Base-by-base conservation (phyloP, 73 alveolate species). In the Tetrahymena borealis region DNA sequence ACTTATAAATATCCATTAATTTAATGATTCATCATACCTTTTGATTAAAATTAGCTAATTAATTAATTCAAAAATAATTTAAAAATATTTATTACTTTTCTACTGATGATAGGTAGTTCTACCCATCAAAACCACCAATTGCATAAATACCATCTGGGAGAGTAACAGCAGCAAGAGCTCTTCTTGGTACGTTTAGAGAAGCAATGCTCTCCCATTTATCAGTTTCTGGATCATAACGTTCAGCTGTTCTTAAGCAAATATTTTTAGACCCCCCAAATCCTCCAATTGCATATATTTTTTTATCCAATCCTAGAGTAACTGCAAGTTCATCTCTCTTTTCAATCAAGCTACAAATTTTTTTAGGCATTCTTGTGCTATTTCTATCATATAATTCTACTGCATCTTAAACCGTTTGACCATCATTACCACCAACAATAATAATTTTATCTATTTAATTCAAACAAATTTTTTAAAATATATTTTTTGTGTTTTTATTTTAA, bases 111-210 rank as follows among this genome's bases (percentile, higher is more conserved):
- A 98, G 93, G 95, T 98, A 98, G 77, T 95, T 78, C 38, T 94
- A 92, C 9, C 99, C 99, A 96, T 98, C 98, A 92, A 96, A 98
- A 15, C 99, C 99, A 20, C 99, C 99, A 13, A 98, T 96, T 32
- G 98, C 99, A 96, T 98, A 98, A 13, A 98, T 98, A 11, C 99
- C 99, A 91, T 98, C 99, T 13, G 99, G 99, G 7, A 98, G 96
- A 15, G 99, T 94, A 7, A 98, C 99, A 3, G 98, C 99, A 32
- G 99, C 98, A 15, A 96, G 94, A 0, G 99, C 99, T 95, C 99
- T 96, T 92, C 99, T 94, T 1, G 98, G 98, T 41, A 93, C 95
- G 39, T 96, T 96, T 97, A 98, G 93, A n/a, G 97, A 96, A 33
- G 99, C 97, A 28, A 97, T 91, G 85, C 39, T 94, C 90, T 96